phyloP scores from a whole-genome alignment of 345 rosid species.

The Cardiospermum halicacabum region DNA sequence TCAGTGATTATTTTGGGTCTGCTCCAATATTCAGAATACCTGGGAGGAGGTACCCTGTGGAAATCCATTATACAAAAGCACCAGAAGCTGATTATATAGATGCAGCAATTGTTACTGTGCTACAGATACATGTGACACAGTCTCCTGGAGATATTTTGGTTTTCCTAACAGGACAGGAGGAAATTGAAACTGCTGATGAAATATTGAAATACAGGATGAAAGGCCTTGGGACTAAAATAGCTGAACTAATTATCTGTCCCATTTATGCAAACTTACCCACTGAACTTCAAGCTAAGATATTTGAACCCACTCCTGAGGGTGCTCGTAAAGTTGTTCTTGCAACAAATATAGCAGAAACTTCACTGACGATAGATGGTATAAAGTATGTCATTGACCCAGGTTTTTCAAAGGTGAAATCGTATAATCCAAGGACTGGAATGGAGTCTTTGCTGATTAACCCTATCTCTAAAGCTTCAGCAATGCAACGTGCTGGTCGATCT shows the following conservation, averaged over 20 bases:
- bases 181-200: slow-evolving; percentile 95
- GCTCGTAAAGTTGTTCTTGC: slow-evolving; percentile 96
- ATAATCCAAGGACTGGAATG: slow-evolving; percentile 98
- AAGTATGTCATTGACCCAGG: slow-evolving; percentile 96
- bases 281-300: slow-evolving; percentile 93
- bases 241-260: slow-evolving; percentile 91
- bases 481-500: slow-evolving; percentile 92
- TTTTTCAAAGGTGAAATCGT: slow-evolving; percentile 90
- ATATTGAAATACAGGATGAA: slow-evolving; percentile 80
- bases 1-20: slow-evolving; percentile 88
- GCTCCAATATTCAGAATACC: slow-evolving; percentile 97
- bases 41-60: slow-evolving; percentile 94
- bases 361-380: slow-evolving; percentile 90
- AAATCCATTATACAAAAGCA: slow-evolving; percentile 85
- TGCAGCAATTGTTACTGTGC: slow-evolving; percentile 88
- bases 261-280: slow-evolving; percentile 97
- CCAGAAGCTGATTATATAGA: slow-evolving; percentile 98
- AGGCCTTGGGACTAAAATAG: slow-evolving; percentile 91
- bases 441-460: slow-evolving; percentile 89
- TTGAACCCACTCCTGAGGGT: slow-evolving; percentile 96
- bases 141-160: slow-evolving; percentile 86
- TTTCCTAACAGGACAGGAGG: slow-evolving; percentile 93
- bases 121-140: slow-evolving; percentile 81
- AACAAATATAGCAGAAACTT: slow-evolving; percentile 97
- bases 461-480: slow-evolving; percentile 93